phyloP scores from a whole-genome alignment of 495 filamentous ascomycete genomes.

The Hyaloscypha variabilis region DNA sequence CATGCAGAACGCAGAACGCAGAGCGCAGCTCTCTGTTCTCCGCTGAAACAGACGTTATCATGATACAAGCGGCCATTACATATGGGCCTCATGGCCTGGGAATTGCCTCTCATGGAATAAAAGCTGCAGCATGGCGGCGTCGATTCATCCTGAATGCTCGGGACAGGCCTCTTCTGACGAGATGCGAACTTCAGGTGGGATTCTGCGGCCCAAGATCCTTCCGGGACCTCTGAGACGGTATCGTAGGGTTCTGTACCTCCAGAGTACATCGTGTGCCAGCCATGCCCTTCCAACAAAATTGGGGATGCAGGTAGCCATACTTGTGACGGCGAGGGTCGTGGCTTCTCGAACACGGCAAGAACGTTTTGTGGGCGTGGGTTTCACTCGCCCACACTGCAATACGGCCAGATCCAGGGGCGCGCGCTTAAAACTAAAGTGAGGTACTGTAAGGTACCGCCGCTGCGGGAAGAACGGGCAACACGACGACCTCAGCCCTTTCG shows the following conservation, averaged over 20 bases:
- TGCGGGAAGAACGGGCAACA: neutral
- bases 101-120: neutral
- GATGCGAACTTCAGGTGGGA: neutral
- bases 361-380: neutral
- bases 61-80: neutral
- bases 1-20: neutral
- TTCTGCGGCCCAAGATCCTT: neutral
- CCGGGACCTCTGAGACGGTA: neutral
- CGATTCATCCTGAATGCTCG: neutral
- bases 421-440: neutral
- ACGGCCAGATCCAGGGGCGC: neutral
- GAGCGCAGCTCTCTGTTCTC: neutral
- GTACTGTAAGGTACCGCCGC: conserved; percentile 9
- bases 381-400: neutral
- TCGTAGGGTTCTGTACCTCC: neutral
- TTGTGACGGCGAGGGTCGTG: neutral
- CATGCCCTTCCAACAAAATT: neutral
- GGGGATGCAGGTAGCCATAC: neutral
- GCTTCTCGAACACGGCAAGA: conserved; percentile 19
- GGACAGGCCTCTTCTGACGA: neutral
- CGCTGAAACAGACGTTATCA: neutral
- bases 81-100: neutral
- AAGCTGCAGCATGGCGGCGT: neutral
- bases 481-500: neutral
- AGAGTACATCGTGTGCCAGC: conserved; percentile 1